Percentiles rank a stretch among this genome's conserved stretches.
Conservation (phyloP, 2,329 filamentous ascomycete genomes). For the Lasiodiplodia citricola region DNA sequence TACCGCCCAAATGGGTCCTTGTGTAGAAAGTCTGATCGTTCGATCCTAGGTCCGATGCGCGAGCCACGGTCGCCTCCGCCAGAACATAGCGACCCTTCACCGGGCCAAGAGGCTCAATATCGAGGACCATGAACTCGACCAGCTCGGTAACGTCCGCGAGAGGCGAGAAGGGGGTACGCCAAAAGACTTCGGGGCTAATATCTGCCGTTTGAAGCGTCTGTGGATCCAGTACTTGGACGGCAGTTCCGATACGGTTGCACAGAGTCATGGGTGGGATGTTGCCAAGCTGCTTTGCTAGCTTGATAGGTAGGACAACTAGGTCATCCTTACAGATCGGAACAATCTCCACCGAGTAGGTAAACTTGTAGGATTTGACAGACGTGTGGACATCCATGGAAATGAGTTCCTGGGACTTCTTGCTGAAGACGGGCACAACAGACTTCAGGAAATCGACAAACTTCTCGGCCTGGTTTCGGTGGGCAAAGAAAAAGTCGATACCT, state of each 20-base stretch:
- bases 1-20: constrained; percentile 83
- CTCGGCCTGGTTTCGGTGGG: constrained; percentile 86
- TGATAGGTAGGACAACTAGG: constrained; percentile 88
- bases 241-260: constrained; percentile 86
- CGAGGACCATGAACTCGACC: constrained; percentile 91
- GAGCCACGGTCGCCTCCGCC: constrained; percentile 85
- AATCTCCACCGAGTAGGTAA: constrained; percentile 85
- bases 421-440: constrained; percentile 77
- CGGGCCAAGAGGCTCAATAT: constrained; percentile 80
- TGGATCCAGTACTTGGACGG: constrained; percentile 87
- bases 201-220: constrained; percentile 90
- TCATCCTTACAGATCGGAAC: constrained; percentile 98
- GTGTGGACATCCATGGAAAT: constrained; percentile 95
- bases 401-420: constrained; percentile 87
- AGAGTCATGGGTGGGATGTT: constrained; percentile 88
- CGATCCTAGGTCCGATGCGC: constrained; percentile 81
- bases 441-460: constrained; percentile 90
- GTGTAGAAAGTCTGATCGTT: constrained; percentile 91
- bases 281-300: constrained; percentile 82
- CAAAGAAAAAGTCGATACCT: constrained; percentile 95
- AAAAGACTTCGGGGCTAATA: constrained; percentile 81
- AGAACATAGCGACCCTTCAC: constrained; percentile 82
- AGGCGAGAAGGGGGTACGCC: constrained; percentile 84
- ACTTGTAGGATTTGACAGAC: constrained; percentile 90
- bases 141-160: constrained; percentile 85